A percentile compares a stretch with the other conserved stretches of the same genome.
phyloP scores from a whole-genome alignment of 1,284 basidiomycete genomes.

The Tranzscheliella williamsii region DNA sequence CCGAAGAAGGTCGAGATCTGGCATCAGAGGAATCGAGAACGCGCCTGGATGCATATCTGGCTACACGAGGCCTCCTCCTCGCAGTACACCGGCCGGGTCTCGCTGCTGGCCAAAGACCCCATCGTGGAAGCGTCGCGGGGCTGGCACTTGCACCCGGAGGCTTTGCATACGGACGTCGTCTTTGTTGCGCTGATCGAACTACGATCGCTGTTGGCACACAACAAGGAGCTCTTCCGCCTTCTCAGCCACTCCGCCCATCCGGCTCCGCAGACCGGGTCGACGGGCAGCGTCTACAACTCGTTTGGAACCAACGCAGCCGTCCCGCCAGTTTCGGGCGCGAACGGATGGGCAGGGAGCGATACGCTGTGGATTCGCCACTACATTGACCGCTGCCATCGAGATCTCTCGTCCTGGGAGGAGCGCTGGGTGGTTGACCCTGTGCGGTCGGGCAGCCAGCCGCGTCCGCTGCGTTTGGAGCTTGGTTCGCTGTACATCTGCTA shows the following conservation, averaged over 20 bases:
- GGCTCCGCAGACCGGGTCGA: not conserved
- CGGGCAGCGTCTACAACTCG: not conserved
- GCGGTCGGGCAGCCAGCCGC: slow-evolving; percentile 11
- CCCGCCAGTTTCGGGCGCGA: not conserved
- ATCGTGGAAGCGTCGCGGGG: slow-evolving; percentile 22
- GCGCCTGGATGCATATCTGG: slow-evolving; percentile 41
- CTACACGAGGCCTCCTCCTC: slow-evolving; percentile 34
- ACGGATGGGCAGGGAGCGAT: not conserved
- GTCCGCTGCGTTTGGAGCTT: slow-evolving; percentile 25
- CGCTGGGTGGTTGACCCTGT: slow-evolving; percentile 23
- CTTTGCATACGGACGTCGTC: slow-evolving; percentile 24
- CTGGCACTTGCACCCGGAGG: slow-evolving; percentile 33
- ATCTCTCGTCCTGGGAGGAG: slow-evolving; percentile 28
- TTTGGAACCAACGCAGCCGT: not conserved
- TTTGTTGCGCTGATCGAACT: slow-evolving; percentile 35
- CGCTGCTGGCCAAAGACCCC: slow-evolving; percentile 25
- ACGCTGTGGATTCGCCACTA: slow-evolving; percentile 22
- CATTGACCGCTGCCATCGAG: slow-evolving; percentile 22
- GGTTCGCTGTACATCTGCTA: slow-evolving; percentile 36
- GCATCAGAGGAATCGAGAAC: slow-evolving; percentile 19
- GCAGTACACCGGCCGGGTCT: slow-evolving; percentile 30
- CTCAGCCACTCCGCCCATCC: too few relatives aligned
- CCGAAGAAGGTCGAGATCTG: slow-evolving; percentile 7
- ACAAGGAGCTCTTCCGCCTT: slow-evolving; percentile 29
- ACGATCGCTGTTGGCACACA: slow-evolving; percentile 21